A percentile compares a stretch with the other conserved stretches of the same genome.
Evolutionary conservation across 345 rosid genomes (phyloP).

Genomic region (Salix purpurea): DNA sequence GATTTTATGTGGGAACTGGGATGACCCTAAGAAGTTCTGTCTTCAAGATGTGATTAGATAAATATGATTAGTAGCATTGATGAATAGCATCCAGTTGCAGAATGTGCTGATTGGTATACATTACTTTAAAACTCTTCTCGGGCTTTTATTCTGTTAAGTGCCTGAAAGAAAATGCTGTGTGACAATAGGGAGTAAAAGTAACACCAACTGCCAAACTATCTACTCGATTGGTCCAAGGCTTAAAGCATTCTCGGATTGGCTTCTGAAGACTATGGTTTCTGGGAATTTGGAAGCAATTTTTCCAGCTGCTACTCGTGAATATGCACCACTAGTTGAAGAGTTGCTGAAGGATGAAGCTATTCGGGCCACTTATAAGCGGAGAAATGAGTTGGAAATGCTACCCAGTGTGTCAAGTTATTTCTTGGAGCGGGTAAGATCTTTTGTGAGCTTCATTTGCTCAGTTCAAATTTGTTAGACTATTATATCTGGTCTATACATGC

Average conservation of each 20-base stretch:
- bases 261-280: conserved; percentile 81
- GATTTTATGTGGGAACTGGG: not conserved
- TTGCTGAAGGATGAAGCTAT: conserved; percentile 85
- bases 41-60: not conserved
- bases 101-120: not conserved
- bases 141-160: not conserved
- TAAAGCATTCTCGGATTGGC: conserved; percentile 91
- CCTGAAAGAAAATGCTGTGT: conserved; percentile 15
- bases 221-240: conserved; percentile 82
- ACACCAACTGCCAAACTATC: conserved; percentile 29
- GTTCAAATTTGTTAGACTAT: not conserved
- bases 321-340: conserved; percentile 90
- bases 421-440: conserved; percentile 68
- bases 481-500: conserved; percentile 3
- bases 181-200: conserved; percentile 40
- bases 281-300: conserved; percentile 83
- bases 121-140: not conserved
- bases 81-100: not conserved
- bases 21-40: not conserved
- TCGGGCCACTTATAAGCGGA: conserved; percentile 72
- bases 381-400: conserved; percentile 70
- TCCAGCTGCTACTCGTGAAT: conserved; percentile 96
- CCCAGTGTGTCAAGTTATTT: conserved; percentile 83
- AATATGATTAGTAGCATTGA: not conserved
- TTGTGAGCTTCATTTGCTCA: conserved; percentile 16